Conservation (phyloP, 1,284 basidiomycete genomes). For the Cutaneotrichosporon cavernicola region DNA sequence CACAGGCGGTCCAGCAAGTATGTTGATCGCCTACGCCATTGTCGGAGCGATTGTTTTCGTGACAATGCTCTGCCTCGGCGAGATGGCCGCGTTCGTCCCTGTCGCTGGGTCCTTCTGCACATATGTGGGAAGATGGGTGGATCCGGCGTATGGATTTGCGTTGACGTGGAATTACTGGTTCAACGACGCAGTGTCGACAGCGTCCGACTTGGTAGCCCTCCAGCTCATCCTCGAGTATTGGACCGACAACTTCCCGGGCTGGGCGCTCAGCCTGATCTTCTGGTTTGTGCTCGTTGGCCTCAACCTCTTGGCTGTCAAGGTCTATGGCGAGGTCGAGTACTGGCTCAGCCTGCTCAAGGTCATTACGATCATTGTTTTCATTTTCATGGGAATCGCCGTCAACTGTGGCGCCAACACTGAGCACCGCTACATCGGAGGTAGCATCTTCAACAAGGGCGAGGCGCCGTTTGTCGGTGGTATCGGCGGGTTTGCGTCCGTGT, state of each 20-base stretch:
- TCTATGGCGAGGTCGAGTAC: slow-evolving; percentile 53
- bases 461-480: slow-evolving; percentile 55
- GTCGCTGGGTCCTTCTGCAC: slow-evolving; percentile 70
- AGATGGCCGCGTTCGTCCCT: slow-evolving; percentile 54
- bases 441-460: slow-evolving; percentile 54
- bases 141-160: slow-evolving; percentile 73
- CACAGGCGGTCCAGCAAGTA: slow-evolving; percentile 52
- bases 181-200: slow-evolving; percentile 58
- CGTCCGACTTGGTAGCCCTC: slow-evolving; percentile 74
- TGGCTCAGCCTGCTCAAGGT: slow-evolving; percentile 69
- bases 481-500: slow-evolving; percentile 55
- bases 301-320: slow-evolving; percentile 21
- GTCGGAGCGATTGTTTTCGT: slow-evolving; percentile 50
- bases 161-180: slow-evolving; percentile 72
- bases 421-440: slow-evolving; percentile 50
- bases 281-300: slow-evolving; percentile 64
- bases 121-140: no score
- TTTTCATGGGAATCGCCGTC: slow-evolving; percentile 65
- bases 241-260: slow-evolving; percentile 62
- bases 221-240: slow-evolving; percentile 78
- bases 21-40: slow-evolving; percentile 29
- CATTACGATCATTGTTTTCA: slow-evolving; percentile 62
- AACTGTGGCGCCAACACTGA: slow-evolving; percentile 55
- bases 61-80: slow-evolving; percentile 54
- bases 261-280: slow-evolving; percentile 66